These are phyloP conservation scores for Claviceps maximensis DNA, from an alignment of 2,329 filamentous ascomycete species.

Conservation along the genomic window DNA sequence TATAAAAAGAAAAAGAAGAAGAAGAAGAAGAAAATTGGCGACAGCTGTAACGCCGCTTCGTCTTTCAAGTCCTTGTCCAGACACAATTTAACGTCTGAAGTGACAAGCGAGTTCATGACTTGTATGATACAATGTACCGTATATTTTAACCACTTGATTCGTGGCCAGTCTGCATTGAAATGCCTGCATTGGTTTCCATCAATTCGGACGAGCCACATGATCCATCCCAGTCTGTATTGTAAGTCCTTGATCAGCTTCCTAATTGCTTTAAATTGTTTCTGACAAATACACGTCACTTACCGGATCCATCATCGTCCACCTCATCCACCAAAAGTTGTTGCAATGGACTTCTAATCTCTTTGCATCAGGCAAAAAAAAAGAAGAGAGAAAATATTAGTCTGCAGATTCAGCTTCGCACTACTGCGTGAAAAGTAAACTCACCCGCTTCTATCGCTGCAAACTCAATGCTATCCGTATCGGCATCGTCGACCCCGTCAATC, in stretches of 20 bases:
- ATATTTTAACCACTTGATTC: constrained; percentile 24
- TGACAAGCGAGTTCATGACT: background rate
- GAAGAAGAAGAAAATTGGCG: background rate
- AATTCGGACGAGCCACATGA: constrained; percentile 42
- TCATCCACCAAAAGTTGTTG: constrained; percentile 42
- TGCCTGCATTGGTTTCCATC: constrained; percentile 35
- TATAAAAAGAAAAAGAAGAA: background rate
- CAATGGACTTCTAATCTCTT: constrained; percentile 34
- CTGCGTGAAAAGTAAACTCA: constrained; percentile 10
- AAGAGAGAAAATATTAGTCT: background rate
- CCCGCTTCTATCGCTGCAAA: constrained; percentile 15
- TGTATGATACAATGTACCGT: constrained; percentile 11
- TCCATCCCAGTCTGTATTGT: constrained; percentile 37
- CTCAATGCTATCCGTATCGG: constrained; percentile 14
- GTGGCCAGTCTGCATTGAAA: constrained; percentile 27
- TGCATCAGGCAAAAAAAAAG: background rate
- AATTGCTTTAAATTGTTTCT: background rate
- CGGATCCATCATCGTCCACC: constrained; percentile 44
- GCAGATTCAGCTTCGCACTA: background rate
- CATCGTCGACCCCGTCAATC: constrained; percentile 18
- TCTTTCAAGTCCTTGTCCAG: background rate
- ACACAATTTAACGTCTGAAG: too few species aligned
- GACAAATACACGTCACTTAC: constrained; percentile 22
- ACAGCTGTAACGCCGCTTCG: background rate
- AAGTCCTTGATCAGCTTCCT: constrained; percentile 8